Percentiles rank a stretch among this genome's conserved stretches.
Evolutionary conservation across 768 basidiomycete species (phyloP).

Genomic region (Leucosporidium yakuticum): DNA sequence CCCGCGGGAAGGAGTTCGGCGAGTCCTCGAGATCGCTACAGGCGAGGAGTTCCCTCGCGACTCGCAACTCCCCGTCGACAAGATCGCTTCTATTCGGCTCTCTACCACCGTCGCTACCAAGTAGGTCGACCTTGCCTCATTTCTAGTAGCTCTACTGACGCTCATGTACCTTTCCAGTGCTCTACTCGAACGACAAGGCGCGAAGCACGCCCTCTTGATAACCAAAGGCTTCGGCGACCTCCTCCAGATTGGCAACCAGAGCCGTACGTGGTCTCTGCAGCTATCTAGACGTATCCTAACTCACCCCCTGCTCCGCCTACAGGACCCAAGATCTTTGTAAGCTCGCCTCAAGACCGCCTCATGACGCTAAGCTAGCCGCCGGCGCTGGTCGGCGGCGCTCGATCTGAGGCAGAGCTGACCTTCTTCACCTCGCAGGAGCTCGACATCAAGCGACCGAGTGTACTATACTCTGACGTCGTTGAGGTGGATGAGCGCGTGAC

Average conservation of each 20-base stretch:
- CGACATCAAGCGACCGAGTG: constrained; percentile 55
- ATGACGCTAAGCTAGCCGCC: too few species aligned
- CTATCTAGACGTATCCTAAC: too few species aligned
- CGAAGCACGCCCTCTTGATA: constrained; percentile 82
- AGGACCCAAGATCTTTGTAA: constrained; percentile 71
- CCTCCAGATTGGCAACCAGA: constrained; percentile 87
- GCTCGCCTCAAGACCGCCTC: too few species aligned
- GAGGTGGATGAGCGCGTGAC: constrained; percentile 90
- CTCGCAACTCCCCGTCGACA: constrained; percentile 61
- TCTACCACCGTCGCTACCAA: constrained; percentile 83
- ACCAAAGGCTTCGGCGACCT: constrained; percentile 84
- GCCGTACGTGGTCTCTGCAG: constrained; percentile 47
- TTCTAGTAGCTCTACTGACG: too few species aligned
- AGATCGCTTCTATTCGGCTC: constrained; percentile 52
- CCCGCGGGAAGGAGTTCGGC: constrained; percentile 57
- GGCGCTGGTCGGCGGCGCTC: too few species aligned
- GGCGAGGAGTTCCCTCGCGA: constrained; percentile 64
- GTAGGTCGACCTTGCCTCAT: constrained; percentile 40
- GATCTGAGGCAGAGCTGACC: too few species aligned
- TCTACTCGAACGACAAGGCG: constrained; percentile 86
- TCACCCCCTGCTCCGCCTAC: too few species aligned
- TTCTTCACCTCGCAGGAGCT: constrained; percentile 48
- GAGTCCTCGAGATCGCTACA: constrained; percentile 69
- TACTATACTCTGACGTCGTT: constrained; percentile 66
- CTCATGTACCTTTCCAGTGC: constrained; percentile 39